Base-by-base conservation (phyloP, 2,329 filamentous ascomycete genomes). In the Colletotrichum navitas region DNA sequence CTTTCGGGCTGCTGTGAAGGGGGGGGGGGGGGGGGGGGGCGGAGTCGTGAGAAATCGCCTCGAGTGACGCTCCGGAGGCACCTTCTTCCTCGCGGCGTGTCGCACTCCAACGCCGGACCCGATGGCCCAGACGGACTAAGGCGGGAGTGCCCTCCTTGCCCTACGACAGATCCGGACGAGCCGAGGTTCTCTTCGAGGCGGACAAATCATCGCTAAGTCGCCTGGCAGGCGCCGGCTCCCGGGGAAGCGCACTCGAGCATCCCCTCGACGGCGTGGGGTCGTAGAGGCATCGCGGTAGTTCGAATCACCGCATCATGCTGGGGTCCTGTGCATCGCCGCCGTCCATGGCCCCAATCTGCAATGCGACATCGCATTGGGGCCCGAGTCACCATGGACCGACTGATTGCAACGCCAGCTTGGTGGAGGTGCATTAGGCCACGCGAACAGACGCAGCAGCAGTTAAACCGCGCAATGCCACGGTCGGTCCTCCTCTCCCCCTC, bases 401-500 rank as follows among this genome's bases (percentile, higher is more conserved):
- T 49, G 52, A 63, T 36, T 45, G 43, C 58, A 36, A 61, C 32
- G 63, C 39, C 52, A 66, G 10, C 18, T 32, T 41, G n/a, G 36
- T 21, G 2, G 7, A 43, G 45, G 24, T 21, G 29, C 60, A 67
- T 41, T 70, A 39, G 47, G 47, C n/a, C 47, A 21, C 36, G 68
- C 58, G 65, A 63, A 68, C 59, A 68, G 68, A 71, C 59, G n/a
- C 32, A n/a, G 32, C 52, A 45, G 60, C 34, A 63, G 52, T 52
- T 52, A 59, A 63, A 63, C 68, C 65, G 65, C 61, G 36, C 24
- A n/a, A 14, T 43, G 11, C 29, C 24, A 11, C 34, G 14, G 45
- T 10, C 45, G 34, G 14, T 32, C 39, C 47, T 43, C 39, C 29
- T 43, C 51, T n/a, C 16, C 36, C 60, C 58, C 26, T 21, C 18